Base-by-base conservation (phyloP, 2,329 filamentous ascomycete genomes). In the Escovopsis sp. region DNA sequence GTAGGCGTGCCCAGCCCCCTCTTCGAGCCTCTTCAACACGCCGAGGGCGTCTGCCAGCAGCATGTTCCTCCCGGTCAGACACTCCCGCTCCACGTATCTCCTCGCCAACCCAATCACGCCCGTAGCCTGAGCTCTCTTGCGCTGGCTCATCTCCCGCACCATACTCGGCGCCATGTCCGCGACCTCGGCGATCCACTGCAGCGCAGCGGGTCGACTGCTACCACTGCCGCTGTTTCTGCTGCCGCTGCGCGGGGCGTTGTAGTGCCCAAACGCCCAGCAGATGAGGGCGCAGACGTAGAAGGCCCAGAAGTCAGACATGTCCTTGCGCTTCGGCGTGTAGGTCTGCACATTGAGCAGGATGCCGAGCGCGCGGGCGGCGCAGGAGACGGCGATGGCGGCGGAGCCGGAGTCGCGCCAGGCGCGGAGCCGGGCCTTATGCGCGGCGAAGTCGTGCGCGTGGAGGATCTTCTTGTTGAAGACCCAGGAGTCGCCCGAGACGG, bases 401-500 rank as follows among this genome's bases (percentile, higher is more conserved):
- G 54, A 57, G 21, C 54, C 54, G 5, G 65, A 65, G 13, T 57
- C 52, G 10, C 54, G 49, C 68, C 68, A 72, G 25, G 48, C 45
- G 19, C 56, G 54, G 4, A 76, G 56, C 14, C 59, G 58, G 35
- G 51, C 54, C 47, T 67, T 60, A 40, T 69, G 62, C 41, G 64
- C 59, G 31, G 53, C 45, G 42, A 68, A 75, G 10, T 55, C 48
- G 18, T 56, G 54, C 2, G 53, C 49, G 4, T 59, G 52, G 2
- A 61, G 49, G 5, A 74, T 53, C 45, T 75, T 75, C 36, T 63
- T 60, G 34, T 63, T 63, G 45, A 74, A 72, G 15, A 70, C 56
- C 69, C 69, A 75, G 35, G 62, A 70, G 41, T 74, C 65, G 33
- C 71, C 70, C 19, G 66, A 66, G 7, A 75, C 67, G 10, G 69